Evolutionary conservation across 2,329 filamentous ascomycete species (phyloP).

Genomic region (Thermothelomyces thermophilus): DNA sequence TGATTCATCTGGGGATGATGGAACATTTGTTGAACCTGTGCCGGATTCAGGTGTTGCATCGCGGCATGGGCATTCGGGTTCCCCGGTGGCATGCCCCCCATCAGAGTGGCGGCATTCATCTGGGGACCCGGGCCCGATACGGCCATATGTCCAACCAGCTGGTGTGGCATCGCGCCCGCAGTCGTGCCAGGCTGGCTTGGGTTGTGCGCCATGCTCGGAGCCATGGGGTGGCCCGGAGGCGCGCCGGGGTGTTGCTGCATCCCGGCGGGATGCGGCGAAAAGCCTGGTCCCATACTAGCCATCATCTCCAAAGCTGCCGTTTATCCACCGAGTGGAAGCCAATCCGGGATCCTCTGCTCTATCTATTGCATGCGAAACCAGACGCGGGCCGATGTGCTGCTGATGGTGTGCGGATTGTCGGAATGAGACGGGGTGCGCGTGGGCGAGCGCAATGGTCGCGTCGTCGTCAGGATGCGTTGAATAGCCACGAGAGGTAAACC

Average conservation of each 20-base stretch:
- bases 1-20: constrained; percentile 46
- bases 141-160: constrained; percentile 60
- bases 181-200: constrained; percentile 64
- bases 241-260: constrained; percentile 68
- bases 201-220: constrained; percentile 58
- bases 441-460: constrained; percentile 6
- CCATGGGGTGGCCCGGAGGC: constrained; percentile 58
- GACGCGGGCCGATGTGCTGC: constrained; percentile 4
- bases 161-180: constrained; percentile 58
- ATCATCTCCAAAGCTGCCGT: constrained; percentile 55
- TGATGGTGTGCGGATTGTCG: background rate
- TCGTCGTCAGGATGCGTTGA: constrained; percentile 6
- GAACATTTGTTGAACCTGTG: constrained; percentile 51
- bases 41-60: constrained; percentile 64
- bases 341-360: constrained; percentile 39
- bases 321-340: constrained; percentile 56
- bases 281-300: constrained; percentile 60
- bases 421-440: constrained; percentile 4
- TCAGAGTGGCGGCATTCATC: constrained; percentile 66
- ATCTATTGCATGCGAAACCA: constrained; percentile 43
- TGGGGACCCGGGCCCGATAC: constrained; percentile 66
- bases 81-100: constrained; percentile 69
- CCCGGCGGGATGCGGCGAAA: constrained; percentile 59
- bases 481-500: background rate
- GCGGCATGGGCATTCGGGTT: constrained; percentile 62